Evolutionary conservation across 352 stramenopile genomes (phyloP).

Genomic region (Blastocystis hominis): DNA sequence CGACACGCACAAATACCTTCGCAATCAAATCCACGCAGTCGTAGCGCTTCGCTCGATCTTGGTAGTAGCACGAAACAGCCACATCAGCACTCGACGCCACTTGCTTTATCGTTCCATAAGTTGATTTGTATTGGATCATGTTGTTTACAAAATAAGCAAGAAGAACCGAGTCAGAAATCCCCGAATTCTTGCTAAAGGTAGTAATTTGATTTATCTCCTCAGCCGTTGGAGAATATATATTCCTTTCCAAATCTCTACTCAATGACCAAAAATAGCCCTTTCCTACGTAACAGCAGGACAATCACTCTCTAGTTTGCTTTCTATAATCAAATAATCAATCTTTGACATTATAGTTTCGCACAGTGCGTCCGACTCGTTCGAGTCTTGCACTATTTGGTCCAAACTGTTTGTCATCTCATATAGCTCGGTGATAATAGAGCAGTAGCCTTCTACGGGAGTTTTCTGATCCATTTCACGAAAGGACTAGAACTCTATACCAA

Average conservation of each 20-base stretch:
- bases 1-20: not conserved
- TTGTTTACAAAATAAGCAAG: not conserved
- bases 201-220: not conserved
- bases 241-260: not conserved
- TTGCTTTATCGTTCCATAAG: no score
- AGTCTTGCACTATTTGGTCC: not conserved
- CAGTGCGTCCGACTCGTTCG: no score
- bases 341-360: not conserved
- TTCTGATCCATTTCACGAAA: not conserved
- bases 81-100: not conserved
- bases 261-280: not conserved
- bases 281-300: not conserved
- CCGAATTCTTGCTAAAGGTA: not conserved
- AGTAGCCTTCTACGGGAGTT: not conserved
- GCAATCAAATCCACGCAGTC: not conserved
- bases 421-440: not conserved
- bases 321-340: slow-evolving; percentile 4
- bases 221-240: not conserved
- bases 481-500: not conserved
- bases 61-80: not conserved
- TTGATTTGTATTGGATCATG: not conserved
- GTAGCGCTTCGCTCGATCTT: not conserved
- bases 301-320: not conserved
- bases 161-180: not conserved
- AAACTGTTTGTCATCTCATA: not conserved